A percentile compares a stretch with the other conserved stretches of the same genome.
Conservation (phyloP, 2,329 filamentous ascomycete genomes). For the Amphichorda felina region DNA sequence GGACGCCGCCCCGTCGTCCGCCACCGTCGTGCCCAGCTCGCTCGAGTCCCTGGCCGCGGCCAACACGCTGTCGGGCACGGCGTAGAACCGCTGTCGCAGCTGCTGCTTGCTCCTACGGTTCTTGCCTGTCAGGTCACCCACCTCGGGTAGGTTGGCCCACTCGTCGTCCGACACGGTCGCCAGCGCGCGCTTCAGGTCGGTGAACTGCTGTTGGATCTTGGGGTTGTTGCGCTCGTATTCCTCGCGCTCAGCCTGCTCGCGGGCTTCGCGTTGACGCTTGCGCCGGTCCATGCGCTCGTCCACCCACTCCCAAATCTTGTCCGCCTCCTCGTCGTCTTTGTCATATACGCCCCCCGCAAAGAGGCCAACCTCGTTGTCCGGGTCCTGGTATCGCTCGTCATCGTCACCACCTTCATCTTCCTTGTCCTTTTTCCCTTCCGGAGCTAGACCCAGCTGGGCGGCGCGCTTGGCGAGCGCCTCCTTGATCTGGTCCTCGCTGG, state of each 20-base stretch:
- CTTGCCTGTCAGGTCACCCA: conserved; percentile 92
- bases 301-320: conserved; percentile 88
- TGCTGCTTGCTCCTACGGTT: conserved; percentile 79
- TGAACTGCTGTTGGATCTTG: conserved; percentile 96
- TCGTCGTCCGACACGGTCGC: conserved; percentile 87
- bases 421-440: conserved; percentile 59
- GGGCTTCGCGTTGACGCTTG: conserved; percentile 85
- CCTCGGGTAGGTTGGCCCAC: conserved; percentile 91
- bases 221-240: conserved; percentile 97
- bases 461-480: conserved; percentile 92
- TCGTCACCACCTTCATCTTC: conserved; percentile 61
- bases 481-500: conserved; percentile 96
- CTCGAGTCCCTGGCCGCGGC: conserved; percentile 71
- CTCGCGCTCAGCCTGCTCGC: conserved; percentile 81
- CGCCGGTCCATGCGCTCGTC: conserved; percentile 96
- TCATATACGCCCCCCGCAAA: conserved; percentile 96
- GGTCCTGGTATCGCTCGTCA: conserved; percentile 81
- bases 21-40: conserved; percentile 81
- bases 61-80: conserved; percentile 90
- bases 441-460: conserved; percentile 61
- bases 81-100: conserved; percentile 78
- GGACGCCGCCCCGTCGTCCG: conserved; percentile 56
- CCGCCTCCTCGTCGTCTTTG: conserved; percentile 94
- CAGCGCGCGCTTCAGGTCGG: conserved; percentile 84
- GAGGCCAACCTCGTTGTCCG: conserved; percentile 90